Evolutionary conservation across 768 basidiomycete genomes (phyloP), one percentile per base, ranked within the genome.

Genomic region (Naganishia vaughanmartiniae): DNA sequence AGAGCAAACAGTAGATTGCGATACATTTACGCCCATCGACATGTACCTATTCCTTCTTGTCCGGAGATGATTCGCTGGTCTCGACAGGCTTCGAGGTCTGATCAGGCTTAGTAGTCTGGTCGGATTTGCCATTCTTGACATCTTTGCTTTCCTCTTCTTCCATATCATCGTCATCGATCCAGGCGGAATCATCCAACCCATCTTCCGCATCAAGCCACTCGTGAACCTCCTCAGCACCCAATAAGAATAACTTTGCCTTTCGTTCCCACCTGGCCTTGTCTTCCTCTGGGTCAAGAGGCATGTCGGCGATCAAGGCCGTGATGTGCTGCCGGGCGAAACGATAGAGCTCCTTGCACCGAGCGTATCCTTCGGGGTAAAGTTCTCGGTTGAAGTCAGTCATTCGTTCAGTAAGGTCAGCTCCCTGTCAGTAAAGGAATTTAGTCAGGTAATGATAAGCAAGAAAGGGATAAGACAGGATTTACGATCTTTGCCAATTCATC

Each of bases 341-440:
- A 42, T 63, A 63, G 60, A 63, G 60, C 39, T 63, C 24, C 33
- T 63, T 63, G 60, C 60, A 63, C 14, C 39, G 60, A 30, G 60
- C 60, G 60, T 63, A 63, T 39, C 42, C 42, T 46, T 63, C 60
- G 4, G 60, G 60, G 39, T 63, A 63, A 15, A 42, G 21, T n/a
- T 63, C 60, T 63, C 42, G 39, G 42, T 63, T 63, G 42, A 63
- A 63, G 60, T 39, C 60, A 4, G 60, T 63, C 39, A 63, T 63
- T n/a, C 39, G 30, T 45, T 63, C 60, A 45, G 60, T 63, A 10
- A 45, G 39, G 10, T 39, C 39, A 26, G 42, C n/a, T 24, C 60
- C 60, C 60, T 63, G 17, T 24, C 28, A 63, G 9, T 14, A 12
- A 26, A 6, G 48, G 7, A 12, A 51, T 7, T 26, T 7, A 26